Percentiles rank a stretch among this genome's conserved stretches.
These are phyloP conservation scores for Neonectria ditissima DNA, from an alignment of 2,329 filamentous ascomycete species.

Conservation along the genomic window DNA sequence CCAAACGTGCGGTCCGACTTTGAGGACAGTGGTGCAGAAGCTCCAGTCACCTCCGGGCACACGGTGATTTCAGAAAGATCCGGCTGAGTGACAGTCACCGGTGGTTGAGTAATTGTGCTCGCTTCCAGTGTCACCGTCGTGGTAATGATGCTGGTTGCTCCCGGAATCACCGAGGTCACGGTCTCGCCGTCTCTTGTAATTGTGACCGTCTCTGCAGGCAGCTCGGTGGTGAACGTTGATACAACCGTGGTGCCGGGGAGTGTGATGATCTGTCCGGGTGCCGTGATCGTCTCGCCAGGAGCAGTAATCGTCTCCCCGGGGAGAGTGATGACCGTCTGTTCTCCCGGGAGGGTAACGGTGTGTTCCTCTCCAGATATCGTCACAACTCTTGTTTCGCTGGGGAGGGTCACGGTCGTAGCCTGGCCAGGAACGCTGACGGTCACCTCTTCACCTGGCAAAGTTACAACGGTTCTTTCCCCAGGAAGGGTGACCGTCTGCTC, in stretches of 20 bases:
- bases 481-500: constrained; percentile 39
- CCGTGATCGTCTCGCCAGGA: constrained; percentile 29
- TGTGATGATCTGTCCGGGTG: constrained; percentile 37
- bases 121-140: constrained; percentile 46
- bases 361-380: constrained; percentile 28
- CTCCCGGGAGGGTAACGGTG: constrained; percentile 42
- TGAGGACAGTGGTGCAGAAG: constrained; percentile 46
- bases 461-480: constrained; percentile 41
- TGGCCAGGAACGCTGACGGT: constrained; percentile 19
- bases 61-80: constrained; percentile 49
- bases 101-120: constrained; percentile 45
- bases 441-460: constrained; percentile 22
- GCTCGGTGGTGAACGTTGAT: constrained; percentile 48
- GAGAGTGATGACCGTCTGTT: constrained; percentile 15
- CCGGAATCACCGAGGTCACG: constrained; percentile 45
- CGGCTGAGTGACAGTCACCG: constrained; percentile 45
- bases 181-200: constrained; percentile 47
- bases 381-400: constrained; percentile 36
- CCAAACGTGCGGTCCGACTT: constrained; percentile 63
- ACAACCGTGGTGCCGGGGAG: constrained; percentile 47
- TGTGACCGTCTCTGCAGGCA: constrained; percentile 47
- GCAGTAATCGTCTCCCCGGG: constrained; percentile 30
- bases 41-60: constrained; percentile 60
- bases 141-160: constrained; percentile 46
- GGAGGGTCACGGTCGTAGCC: constrained; percentile 42